Conservation (phyloP, 2,329 filamentous ascomycete species). For the Trichoderma sp. region DNA sequence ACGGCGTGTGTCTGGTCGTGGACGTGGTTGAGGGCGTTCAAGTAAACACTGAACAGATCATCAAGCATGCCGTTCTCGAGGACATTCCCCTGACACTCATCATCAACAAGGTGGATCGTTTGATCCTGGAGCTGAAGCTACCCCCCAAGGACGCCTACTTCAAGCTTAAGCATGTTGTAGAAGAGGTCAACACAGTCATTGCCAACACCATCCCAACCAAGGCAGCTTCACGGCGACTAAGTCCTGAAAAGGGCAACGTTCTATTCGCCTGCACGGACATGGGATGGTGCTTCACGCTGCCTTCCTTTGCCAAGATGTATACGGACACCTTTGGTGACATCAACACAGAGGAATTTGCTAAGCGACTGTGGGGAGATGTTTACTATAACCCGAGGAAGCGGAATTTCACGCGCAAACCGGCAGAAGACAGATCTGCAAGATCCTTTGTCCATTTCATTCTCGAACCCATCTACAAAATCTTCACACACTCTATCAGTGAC, state of each 20-base stretch:
- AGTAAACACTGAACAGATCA: conserved; percentile 93
- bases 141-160: conserved; percentile 96
- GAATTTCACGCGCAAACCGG: conserved; percentile 83
- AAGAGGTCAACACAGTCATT: conserved; percentile 95
- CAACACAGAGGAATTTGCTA: conserved; percentile 77
- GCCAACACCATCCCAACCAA: conserved; percentile 79
- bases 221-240: conserved; percentile 76
- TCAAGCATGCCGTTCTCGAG: conserved; percentile 90
- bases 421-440: conserved; percentile 75
- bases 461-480: conserved; percentile 97
- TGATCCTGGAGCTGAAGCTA: conserved; percentile 91
- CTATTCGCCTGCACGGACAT: conserved; percentile 90
- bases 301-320: conserved; percentile 96
- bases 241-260: conserved; percentile 97
- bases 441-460: conserved; percentile 93
- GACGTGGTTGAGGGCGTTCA: conserved; percentile 99
- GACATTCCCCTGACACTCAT: conserved; percentile 85
- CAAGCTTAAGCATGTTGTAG: conserved; percentile 97
- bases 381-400: conserved; percentile 91
- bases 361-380: conserved; percentile 89
- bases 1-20: conserved; percentile 89
- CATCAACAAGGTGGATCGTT: conserved; percentile 94
- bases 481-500: conserved; percentile 89
- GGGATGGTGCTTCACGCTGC: conserved; percentile 94
- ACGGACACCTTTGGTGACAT: conserved; percentile 80